Base-by-base conservation (phyloP, 148 eudicot genomes). In the Pharnaceum exiguum region DNA sequence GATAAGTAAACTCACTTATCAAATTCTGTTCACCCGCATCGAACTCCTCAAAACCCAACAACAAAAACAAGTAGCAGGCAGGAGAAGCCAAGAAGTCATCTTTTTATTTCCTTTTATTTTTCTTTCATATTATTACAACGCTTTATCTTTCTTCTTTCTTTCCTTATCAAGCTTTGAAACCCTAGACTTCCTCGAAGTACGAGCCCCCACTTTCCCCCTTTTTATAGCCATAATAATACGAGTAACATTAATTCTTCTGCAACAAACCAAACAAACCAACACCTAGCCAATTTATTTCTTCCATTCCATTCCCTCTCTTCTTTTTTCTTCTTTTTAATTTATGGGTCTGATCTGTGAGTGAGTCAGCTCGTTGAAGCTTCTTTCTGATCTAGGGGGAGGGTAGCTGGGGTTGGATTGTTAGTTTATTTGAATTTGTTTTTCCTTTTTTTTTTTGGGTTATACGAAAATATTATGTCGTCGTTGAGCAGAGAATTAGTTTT, bases 401-500 rank as follows among this genome's bases (percentile, higher is more conserved):
- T 46, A 9, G 32, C 17, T 46, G 42, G 24, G 59, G n/a, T 29
- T 16, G 24, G 11, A 24, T 17, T 39, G 16, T 46, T 10, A 25
- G 33, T 7, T 32, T 24, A 43, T n/a, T 35, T 54, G 48, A 39
- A 22, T 53, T 55, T 45, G 54, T 49, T 40, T 44, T 17, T n/a
- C 25, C 1, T 19, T 24, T 48, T 26, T 21, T 66, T 53, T 35
- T 16, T 29, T 51, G 25, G 53, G 49, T 18, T 65, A 58, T 55
- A 40, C 8, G 27, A 46, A 16, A 27, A 37, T 7, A 48, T 68
- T 60, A 89, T 89, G 96, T 85, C 94, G 55, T 89, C 96, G 27
- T 71, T 89, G 6, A 89, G 94, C 73, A 83, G 90, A 50, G 96
- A 87, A 65, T 73, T 87, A 77, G 84, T 87, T 35, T 84, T 87